Evolutionary conservation across 169 alveolate genomes (phyloP), one percentile per base, ranked within the genome.

Genomic region (Babesia gibsoni): DNA sequence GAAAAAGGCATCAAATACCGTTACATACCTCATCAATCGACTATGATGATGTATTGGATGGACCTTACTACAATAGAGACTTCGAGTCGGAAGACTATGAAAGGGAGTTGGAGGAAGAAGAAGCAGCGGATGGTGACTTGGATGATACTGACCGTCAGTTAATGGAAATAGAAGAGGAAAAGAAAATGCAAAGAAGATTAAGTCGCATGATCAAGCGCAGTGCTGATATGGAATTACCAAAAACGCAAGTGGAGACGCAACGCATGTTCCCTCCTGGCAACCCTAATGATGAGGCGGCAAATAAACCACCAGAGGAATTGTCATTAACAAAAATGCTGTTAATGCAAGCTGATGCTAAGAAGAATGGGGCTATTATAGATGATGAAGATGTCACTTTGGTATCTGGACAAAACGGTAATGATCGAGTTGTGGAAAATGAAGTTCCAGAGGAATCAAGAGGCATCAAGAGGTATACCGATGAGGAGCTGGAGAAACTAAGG

Each of bases 191-290:
- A 59, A 52, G 67, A 52, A 35, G 33, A 16, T 30, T 39, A 16
- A 39, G 63, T 39, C 37, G 78, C 48, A 49, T 58, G 72, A 45
- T 67, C 3, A 20, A 35, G 5, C 73, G 74, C 29, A 81, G 82
- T 30, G 58, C 48, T n/a, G 74, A 43, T 12, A 22, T 45, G 67
- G 79, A 59, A 68, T 8, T 53, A 30, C 85, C 85, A 1, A 49
- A 46, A 25, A 66, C 69, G 16, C 50, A 32, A 3, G 80, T 77
- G 5, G 66, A 30, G 46, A 63, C 80, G 25, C 72, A 77, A 41
- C 53, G 68, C 29, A 54, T 77, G 66, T 77, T 27, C 42, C 85
- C 85, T 8, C 80, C 83, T 20, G 82, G 46, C 33, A 53, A 37
- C 32, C 57, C 72, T 16, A 36, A 80, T 50, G 54, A 53, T 25